Percentiles rank a stretch among this genome's conserved stretches.
These are phyloP conservation scores for Phytopythium montanum DNA, from an alignment of 352 stramenopile genomes.

Conservation along the genomic window DNA sequence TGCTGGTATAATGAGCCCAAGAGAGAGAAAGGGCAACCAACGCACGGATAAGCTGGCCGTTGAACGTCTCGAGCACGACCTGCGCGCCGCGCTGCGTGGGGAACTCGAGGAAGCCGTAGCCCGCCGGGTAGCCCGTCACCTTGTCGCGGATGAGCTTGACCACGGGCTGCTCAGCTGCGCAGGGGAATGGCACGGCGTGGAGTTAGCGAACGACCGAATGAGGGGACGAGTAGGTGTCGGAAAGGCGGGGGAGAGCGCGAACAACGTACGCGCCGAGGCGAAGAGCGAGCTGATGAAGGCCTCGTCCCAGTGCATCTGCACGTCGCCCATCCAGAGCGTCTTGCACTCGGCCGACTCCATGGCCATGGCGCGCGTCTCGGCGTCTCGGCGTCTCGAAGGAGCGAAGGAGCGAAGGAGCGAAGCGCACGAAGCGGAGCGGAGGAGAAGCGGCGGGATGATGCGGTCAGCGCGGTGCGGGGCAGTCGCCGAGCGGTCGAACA, in stretches of 20 bases:
- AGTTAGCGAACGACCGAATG: too few relatives aligned
- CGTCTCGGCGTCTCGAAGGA: slow-evolving; percentile 8
- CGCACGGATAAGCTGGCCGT: slow-evolving; percentile 86
- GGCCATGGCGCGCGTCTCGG: slow-evolving; percentile 3
- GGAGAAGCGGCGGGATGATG: too few relatives aligned
- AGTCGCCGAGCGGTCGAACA: not conserved
- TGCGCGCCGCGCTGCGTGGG: slow-evolving; percentile 74
- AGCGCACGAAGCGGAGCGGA: too few relatives aligned
- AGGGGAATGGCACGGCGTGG: too few relatives aligned
- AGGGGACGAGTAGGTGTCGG: not conserved
- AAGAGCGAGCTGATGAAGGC: slow-evolving; percentile 86
- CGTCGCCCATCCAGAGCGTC: slow-evolving; percentile 90
- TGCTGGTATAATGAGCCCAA: too few relatives aligned
- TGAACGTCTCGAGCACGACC: slow-evolving; percentile 81
- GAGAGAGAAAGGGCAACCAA: not conserved
- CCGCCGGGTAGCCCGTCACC: slow-evolving; percentile 80
- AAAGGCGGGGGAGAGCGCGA: not conserved
- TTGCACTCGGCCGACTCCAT: slow-evolving; percentile 61
- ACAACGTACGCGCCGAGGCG: slow-evolving; percentile 46
- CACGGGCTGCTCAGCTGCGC: slow-evolving; percentile 69
- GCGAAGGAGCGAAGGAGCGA: not conserved
- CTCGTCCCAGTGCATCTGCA: slow-evolving; percentile 91
- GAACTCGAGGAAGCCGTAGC: slow-evolving; percentile 93
- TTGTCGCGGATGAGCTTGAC: slow-evolving; percentile 92
- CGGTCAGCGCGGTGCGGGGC: not conserved